Evolutionary conservation across 2,329 filamentous ascomycete genomes (phyloP).

Genomic region (Phyllosticta capitalensis): DNA sequence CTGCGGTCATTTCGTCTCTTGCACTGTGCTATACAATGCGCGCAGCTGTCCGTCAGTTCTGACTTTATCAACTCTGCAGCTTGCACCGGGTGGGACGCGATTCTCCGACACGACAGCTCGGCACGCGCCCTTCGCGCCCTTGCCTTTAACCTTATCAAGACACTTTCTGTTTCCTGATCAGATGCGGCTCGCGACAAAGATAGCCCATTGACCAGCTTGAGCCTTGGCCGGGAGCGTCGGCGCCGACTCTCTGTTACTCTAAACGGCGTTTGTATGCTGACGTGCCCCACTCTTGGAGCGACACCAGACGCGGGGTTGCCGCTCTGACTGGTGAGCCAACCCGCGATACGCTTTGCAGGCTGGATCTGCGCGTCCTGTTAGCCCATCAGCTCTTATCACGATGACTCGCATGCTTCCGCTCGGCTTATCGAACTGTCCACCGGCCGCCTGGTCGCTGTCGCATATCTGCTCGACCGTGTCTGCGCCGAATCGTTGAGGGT

Average conservation of each 20-base stretch:
- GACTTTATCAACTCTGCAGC: neutral
- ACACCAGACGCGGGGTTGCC: neutral
- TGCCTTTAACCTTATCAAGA: neutral
- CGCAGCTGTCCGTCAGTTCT: neutral
- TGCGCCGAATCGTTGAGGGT: neutral
- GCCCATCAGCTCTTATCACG: neutral
- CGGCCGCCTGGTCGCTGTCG: neutral
- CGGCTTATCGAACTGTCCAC: neutral
- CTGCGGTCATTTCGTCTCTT: neutral
- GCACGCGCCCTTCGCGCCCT: neutral
- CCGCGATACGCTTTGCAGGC: neutral
- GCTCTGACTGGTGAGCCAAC: neutral
- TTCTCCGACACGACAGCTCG: neutral
- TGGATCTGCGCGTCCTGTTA: neutral
- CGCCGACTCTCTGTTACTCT: neutral
- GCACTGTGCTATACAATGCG: neutral
- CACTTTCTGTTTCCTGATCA: neutral
- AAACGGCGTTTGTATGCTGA: neutral
- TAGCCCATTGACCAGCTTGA: neutral
- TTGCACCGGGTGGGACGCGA: neutral
- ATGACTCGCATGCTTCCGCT: neutral
- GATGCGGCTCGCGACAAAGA: neutral
- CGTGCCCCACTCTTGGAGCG: neutral
- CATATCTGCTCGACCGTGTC: neutral
- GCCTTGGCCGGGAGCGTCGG: neutral